Evolutionary conservation across 2,329 filamentous ascomycete genomes (phyloP), one percentile per base, ranked within the genome.

Genomic region (Arthrocladium fulminans): DNA sequence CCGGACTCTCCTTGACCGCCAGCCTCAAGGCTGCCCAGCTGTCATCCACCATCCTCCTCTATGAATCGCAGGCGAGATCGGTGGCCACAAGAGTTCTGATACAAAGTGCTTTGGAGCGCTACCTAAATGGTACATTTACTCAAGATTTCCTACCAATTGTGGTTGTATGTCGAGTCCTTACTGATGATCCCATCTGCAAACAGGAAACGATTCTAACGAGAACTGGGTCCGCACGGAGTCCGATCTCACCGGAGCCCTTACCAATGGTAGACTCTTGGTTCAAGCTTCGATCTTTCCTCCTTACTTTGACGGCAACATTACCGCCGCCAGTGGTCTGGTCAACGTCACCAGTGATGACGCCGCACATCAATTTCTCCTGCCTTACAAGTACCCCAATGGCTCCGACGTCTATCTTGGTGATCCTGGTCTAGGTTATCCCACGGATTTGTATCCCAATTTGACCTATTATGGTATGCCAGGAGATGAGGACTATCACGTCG

Each of bases 21-120:
- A 88, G 85, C 2, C 80, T 95, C 61, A 95, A 95, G 65, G 84
- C 88, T 17, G 81, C 85, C 24, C 84, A 90, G 61, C 76, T 96
- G 54, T 74, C 84, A 4, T 83, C 86, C 45, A 85, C 88, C 62
- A 76, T 96, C 48, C 74, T 86, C 45, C 75, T 95, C 45, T 79
- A 94, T 56, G 79, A 88, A 67, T 84, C 84, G 25, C 83, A 81
- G 51, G 84, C 82, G 60, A 73, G 75, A 48, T 83, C 84, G 47
- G 83, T 92, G 38, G 73, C 83, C 5, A 88, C 86, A 0, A 70
- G 77, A 30, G 62, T 79, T 7, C 58, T 76, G 12, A 70, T 80
- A 3, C 77, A 80, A 56, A 58, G 61, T 27, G 70, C 75, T 4
- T 63, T 81, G 13, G 57, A 61, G 52, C 67, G 70, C 15, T 79